Evolutionary conservation across 2,329 filamentous ascomycete genomes (phyloP).

Genomic region (Colletotrichum acutatum): DNA sequence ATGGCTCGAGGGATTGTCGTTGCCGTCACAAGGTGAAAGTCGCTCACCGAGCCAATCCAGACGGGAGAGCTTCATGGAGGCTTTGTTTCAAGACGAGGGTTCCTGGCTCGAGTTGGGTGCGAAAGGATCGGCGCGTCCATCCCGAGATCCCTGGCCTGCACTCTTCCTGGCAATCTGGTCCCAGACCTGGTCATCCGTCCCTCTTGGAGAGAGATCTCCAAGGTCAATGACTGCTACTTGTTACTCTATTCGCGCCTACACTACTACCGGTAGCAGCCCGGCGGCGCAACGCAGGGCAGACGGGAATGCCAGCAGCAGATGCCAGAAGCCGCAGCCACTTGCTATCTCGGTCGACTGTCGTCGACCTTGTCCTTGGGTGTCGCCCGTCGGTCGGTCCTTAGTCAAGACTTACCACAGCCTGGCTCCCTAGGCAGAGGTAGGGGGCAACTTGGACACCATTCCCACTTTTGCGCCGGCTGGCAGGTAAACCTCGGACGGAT

Average conservation of each 20-base stretch:
- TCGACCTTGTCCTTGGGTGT: not conserved
- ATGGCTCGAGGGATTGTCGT: not conserved
- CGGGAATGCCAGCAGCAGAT: not conserved
- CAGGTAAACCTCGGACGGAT: slow-evolving; percentile 13
- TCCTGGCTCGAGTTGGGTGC: slow-evolving; percentile 28
- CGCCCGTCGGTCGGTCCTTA: slow-evolving; percentile 6
- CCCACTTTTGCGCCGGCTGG: slow-evolving; percentile 16
- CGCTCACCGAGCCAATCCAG: slow-evolving; percentile 28
- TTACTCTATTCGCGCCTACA: not conserved
- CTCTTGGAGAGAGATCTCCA: not conserved
- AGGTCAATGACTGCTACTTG: not conserved
- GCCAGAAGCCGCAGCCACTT: not conserved
- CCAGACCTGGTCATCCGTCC: not conserved
- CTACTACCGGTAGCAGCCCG: not conserved
- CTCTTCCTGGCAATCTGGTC: not conserved
- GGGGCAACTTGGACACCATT: slow-evolving; percentile 33
- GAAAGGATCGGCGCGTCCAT: slow-evolving; percentile 29
- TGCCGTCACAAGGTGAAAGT: slow-evolving; percentile 9
- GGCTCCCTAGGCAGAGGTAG: slow-evolving; percentile 26
- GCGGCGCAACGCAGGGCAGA: too few species aligned
- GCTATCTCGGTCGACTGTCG: not conserved
- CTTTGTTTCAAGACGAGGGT: slow-evolving; percentile 28
- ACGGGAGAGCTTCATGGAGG: slow-evolving; percentile 1
- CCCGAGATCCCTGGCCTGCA: slow-evolving; percentile 20
- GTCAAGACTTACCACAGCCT: slow-evolving; percentile 7